Evolutionary conservation across 768 basidiomycete genomes (phyloP).

Genomic region (Boletus bicolor): DNA sequence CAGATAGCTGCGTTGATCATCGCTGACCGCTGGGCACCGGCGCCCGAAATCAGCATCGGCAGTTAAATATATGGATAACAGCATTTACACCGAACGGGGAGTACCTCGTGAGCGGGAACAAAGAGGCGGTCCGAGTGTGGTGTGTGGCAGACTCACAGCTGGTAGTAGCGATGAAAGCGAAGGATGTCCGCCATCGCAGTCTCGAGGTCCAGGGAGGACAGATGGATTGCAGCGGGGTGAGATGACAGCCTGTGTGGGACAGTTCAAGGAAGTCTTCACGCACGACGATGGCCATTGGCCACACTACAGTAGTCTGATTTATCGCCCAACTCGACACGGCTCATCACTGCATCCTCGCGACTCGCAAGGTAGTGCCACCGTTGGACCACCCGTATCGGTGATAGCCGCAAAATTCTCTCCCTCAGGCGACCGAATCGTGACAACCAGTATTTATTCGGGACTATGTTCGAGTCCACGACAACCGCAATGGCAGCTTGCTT

Average conservation of each 20-base stretch:
- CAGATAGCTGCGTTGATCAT: background rate
- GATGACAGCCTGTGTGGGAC: conserved; percentile 5
- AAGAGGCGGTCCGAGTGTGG: conserved; percentile 10
- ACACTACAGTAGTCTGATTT: background rate
- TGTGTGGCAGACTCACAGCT: background rate
- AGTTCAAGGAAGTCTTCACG: background rate
- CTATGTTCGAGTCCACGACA: conserved; percentile 8
- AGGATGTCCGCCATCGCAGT: conserved; percentile 10
- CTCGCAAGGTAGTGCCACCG: background rate
- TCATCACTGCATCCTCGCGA: conserved; percentile 3
- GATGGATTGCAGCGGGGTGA: conserved; percentile 10
- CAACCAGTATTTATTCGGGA: conserved; percentile 5
- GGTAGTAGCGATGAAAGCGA: background rate
- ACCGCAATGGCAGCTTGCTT: background rate
- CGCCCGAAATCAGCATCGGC: background rate
- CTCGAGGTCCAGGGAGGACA: background rate
- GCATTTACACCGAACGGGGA: conserved; percentile 3
- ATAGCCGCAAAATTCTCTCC: conserved; percentile 15
- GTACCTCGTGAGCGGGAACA: conserved; percentile 11
- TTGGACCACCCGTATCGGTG: conserved; percentile 3
- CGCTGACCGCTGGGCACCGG: background rate
- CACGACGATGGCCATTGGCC: background rate
- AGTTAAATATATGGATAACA: conserved; percentile 5
- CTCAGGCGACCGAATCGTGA: conserved; percentile 5
- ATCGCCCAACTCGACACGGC: conserved; percentile 5